A percentile compares a stretch with the other conserved stretches of the same genome.
These are phyloP conservation scores for Fagopyrum tataricum DNA, from an alignment of 148 eudicot species.

Conservation along the genomic window DNA sequence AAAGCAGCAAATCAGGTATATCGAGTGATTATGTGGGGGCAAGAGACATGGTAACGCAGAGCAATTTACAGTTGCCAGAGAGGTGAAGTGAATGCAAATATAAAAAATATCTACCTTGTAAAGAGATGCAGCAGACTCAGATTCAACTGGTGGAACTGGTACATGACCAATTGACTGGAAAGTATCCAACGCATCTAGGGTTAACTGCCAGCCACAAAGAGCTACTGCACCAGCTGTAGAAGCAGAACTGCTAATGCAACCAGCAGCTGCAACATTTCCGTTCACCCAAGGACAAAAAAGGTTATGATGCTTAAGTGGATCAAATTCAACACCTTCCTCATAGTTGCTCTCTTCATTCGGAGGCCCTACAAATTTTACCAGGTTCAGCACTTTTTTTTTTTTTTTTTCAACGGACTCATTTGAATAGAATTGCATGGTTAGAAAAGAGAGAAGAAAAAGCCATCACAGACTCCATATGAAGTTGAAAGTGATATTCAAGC, in stretches of 20 bases:
- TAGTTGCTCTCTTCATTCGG: slow-evolving; percentile 89
- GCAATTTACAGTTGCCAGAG: not conserved
- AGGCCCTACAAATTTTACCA: slow-evolving; percentile 43
- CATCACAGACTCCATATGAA: not conserved
- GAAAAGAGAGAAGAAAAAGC: not conserved
- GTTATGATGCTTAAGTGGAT: slow-evolving; percentile 94
- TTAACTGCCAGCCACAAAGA: slow-evolving; percentile 98
- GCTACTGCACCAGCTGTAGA: slow-evolving; percentile 64
- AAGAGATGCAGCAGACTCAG: slow-evolving; percentile 94
- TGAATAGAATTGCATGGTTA: not conserved
- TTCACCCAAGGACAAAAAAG: slow-evolving; percentile 98
- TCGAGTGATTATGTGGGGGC: not conserved
- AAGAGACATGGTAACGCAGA: not conserved
- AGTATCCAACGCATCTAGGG: slow-evolving; percentile 88
- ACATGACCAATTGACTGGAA: slow-evolving; percentile 70
- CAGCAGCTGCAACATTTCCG: slow-evolving; percentile 97
- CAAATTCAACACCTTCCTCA: slow-evolving; percentile 78
- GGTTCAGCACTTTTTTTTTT: slow-evolving; percentile 1
- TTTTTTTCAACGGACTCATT: not conserved
- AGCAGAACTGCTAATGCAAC: slow-evolving; percentile 58
- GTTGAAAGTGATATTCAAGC: not conserved
- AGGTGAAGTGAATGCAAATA: not conserved
- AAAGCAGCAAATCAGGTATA: not conserved
- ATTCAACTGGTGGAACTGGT: slow-evolving; percentile 81
- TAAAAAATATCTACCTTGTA: slow-evolving; percentile 58